Base-by-base conservation (phyloP, 768 basidiomycete genomes). In the Suillus hirtellus region DNA sequence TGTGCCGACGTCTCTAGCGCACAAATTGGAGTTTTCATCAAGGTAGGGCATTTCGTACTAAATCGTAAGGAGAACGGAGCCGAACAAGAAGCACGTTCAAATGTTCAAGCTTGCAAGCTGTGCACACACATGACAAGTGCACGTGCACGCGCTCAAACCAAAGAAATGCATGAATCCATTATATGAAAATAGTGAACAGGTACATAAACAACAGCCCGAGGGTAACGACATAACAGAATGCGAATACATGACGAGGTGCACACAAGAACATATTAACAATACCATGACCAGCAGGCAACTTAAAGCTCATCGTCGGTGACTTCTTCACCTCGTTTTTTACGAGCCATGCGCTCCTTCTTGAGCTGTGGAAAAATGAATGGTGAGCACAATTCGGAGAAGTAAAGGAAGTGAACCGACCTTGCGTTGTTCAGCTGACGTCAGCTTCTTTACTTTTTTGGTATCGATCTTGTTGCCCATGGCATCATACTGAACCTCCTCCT, bases 381-480 rank as follows among this genome's bases (percentile, higher is more conserved):
- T 74, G 53, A 74, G 69, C 21, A 46, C 59, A 59, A 21, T 31
- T 47, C 34, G 19, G 38, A 37, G 31, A 37, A 40, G 42, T 24
- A n/a, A n/a, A 62, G 43, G 15, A 60, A 24, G 42, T 27, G 49
- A 44, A 67, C 79, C 63, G 65, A 85, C 81, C 81, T 98, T 99
- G 65, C 96, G 88, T 60, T 86, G 84, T 75, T 99, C 96, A 35
- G 83, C 74, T 34, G 95, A 81, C 14, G 89, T 89, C 66, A 93
- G 69, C 84, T 96, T 96, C 86, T 93, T 95, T 71, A 75, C 70
- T 86, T 96, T 96, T 80, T 88, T 92, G 69, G 47, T 76, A 66
- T 92, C 92, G 67, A 95, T 80, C 88, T 95, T 96, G 91, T 98
- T 98, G 65, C 96, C 96, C 92, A 99, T 93, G 27, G 97, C 97